These are phyloP conservation scores for Mucuna pruriens DNA, from an alignment of 306 rosid species.

Conservation along the genomic window DNA sequence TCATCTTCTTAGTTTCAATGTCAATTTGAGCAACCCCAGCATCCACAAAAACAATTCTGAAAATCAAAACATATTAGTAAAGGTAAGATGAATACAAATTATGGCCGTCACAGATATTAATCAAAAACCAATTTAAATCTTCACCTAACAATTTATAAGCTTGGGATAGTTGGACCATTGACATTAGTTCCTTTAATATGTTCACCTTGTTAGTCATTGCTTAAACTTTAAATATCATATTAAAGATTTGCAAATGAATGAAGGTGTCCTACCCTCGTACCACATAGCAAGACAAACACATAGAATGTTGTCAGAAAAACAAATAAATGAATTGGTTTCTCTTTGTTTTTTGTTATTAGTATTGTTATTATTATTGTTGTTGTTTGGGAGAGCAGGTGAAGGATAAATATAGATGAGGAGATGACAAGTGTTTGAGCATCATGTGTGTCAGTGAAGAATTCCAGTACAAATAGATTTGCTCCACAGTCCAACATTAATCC, in stretches of 20 bases:
- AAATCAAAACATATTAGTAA: constrained; percentile 39
- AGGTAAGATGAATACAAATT: constrained; percentile 13
- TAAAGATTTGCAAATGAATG: constrained; percentile 3
- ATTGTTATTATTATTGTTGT: background rate
- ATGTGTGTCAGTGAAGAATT: constrained; percentile 5
- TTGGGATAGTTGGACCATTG: background rate
- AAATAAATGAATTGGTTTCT: background rate
- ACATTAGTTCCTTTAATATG: constrained; percentile 23
- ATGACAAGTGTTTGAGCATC: background rate
- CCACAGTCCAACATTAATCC: background rate
- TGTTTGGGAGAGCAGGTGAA: background rate
- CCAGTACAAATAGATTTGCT: background rate
- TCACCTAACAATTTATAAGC: constrained; percentile 7
- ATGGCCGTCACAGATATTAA: background rate
- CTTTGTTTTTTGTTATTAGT: background rate
- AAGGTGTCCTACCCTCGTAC: background rate
- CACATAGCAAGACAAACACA: background rate
- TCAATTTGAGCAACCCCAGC: constrained; percentile 91
- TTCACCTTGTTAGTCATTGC: background rate
- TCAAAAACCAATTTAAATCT: constrained; percentile 3
- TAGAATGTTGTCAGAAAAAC: constrained; percentile 11
- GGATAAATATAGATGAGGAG: constrained; percentile 2
- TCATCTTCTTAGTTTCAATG: constrained; percentile 86
- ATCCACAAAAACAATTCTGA: constrained; percentile 94
- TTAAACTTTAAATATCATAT: constrained; percentile 5